These are phyloP conservation scores for Hypoxylon sp. DNA, from an alignment of 2,329 filamentous ascomycete genomes.

Conservation along the genomic window DNA sequence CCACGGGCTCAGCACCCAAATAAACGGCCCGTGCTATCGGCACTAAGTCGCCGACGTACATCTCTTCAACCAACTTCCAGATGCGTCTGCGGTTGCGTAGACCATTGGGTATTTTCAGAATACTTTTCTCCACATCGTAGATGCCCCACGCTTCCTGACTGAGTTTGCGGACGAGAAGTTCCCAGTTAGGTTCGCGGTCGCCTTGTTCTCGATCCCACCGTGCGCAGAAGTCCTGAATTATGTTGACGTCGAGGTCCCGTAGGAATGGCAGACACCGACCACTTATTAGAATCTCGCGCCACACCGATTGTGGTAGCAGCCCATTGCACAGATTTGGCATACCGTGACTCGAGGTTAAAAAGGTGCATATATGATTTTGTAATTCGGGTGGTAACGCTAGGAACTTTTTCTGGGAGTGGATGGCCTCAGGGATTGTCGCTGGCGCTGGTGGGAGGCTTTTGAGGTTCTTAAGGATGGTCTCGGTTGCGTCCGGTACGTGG, in stretches of 20 bases:
- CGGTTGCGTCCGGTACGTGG: slow-evolving; percentile 22
- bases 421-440: background rate
- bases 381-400: slow-evolving; percentile 35
- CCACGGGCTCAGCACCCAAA: slow-evolving; percentile 4
- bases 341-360: slow-evolving; percentile 17
- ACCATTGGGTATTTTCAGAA: slow-evolving; percentile 34
- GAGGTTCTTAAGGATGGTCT: slow-evolving; percentile 34
- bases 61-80: slow-evolving; percentile 46
- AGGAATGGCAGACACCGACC: slow-evolving; percentile 43
- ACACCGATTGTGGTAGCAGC: slow-evolving; percentile 39
- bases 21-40: slow-evolving; percentile 18
- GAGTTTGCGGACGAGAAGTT: slow-evolving; percentile 43
- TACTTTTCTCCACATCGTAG: slow-evolving; percentile 22
- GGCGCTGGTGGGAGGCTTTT: slow-evolving; percentile 13
- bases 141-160: slow-evolving; percentile 39
- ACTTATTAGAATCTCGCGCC: slow-evolving; percentile 42
- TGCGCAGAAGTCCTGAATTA: slow-evolving; percentile 20
- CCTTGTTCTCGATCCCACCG: background rate
- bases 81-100: slow-evolving; percentile 45
- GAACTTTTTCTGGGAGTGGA: slow-evolving; percentile 32
- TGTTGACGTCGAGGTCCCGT: slow-evolving; percentile 31
- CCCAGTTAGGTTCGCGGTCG: slow-evolving; percentile 40
- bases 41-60: slow-evolving; percentile 46
- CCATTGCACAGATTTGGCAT: slow-evolving; percentile 39
- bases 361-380: slow-evolving; percentile 30